Percentiles rank a stretch among this genome's conserved stretches.
Conservation (phyloP, 2,329 filamentous ascomycete genomes). For the Moelleriella libera region DNA sequence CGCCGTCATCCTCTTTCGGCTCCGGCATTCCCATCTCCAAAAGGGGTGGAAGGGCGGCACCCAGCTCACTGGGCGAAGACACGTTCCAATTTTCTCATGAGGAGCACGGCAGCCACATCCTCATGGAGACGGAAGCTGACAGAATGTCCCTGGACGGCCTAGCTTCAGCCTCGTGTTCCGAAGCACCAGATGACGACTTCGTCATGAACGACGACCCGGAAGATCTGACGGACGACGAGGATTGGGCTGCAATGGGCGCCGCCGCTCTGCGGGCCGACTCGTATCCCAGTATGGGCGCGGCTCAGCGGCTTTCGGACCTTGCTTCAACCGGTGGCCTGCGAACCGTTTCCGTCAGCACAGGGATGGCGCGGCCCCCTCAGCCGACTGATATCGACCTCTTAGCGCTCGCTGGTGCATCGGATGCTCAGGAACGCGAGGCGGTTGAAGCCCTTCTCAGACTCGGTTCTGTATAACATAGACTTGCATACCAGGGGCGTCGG, state of each 20-base stretch:
- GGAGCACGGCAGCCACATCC: constrained; percentile 50
- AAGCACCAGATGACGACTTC: constrained; percentile 54
- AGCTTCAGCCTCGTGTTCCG: constrained; percentile 60
- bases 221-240: constrained; percentile 87
- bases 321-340: constrained; percentile 32
- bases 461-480: constrained; percentile 55
- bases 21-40: constrained; percentile 44
- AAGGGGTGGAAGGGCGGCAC: constrained; percentile 25
- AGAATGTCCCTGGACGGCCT: constrained; percentile 79
- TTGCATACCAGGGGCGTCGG: constrained; percentile 10
- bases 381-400: constrained; percentile 37
- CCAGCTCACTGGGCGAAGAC: constrained; percentile 51
- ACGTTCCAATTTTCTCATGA: constrained; percentile 67
- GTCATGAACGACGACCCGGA: constrained; percentile 62
- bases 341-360: constrained; percentile 33
- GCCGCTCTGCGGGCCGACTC: constrained; percentile 63
- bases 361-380: constrained; percentile 40
- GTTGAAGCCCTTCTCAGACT: constrained; percentile 69
- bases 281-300: constrained; percentile 38
- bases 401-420: constrained; percentile 35
- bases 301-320: constrained; percentile 27
- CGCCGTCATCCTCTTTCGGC: constrained; percentile 26
- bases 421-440: constrained; percentile 67
- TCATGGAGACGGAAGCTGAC: constrained; percentile 74
- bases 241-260: constrained; percentile 84